Base-by-base conservation (phyloP, 2,329 filamentous ascomycete species). In the Sporothrix luriei region DNA sequence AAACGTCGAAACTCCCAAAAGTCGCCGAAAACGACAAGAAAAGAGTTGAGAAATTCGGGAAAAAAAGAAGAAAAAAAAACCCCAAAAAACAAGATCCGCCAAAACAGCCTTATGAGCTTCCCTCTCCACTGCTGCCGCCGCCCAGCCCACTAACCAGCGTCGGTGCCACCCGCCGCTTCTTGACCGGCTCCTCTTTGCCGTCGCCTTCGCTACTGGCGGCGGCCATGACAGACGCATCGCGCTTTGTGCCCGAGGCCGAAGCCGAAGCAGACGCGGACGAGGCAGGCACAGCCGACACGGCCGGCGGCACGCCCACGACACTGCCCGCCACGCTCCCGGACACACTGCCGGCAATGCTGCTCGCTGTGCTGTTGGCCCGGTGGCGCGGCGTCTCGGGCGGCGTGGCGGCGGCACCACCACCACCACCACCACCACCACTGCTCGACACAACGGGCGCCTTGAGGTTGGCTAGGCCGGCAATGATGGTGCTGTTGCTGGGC, bases 341-440 rank as follows among this genome's bases (percentile, higher is more conserved):
- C 10, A 85, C 84, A 74, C 85, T 88, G 62, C 87, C 69, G 21
- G 75, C 74, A 1, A 76, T 73, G 57, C 76, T 79, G 52, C 77
- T 78, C 19, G 85, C 79, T n/a, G 78, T 83, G 69, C 84, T 87
- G 33, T 82, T 85, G 57, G 83, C 82, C 5, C 86, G 84, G 75
- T 86, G 87, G 66, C 87, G 84, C 6, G 94, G 94, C 3, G 94
- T 98, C 78, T 97, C 91, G 0, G 94, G 95, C 2, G 95, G 94
- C 9, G 94, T 97, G 49, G 91, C 66, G 1, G 67, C 67, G 1
- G 57, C 51, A 0, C 55, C 51, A n/a, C 38, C 29, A 46, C 57
- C 2, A 33, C 33, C 9, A 48, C 52, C 5, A 67, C 43, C 4
- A 61, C 55, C 5, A 62, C 57, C 7, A 26, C 43, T 4, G 61